Conservation (phyloP, 495 filamentous ascomycete species). For the Aspergillus asperescens region DNA sequence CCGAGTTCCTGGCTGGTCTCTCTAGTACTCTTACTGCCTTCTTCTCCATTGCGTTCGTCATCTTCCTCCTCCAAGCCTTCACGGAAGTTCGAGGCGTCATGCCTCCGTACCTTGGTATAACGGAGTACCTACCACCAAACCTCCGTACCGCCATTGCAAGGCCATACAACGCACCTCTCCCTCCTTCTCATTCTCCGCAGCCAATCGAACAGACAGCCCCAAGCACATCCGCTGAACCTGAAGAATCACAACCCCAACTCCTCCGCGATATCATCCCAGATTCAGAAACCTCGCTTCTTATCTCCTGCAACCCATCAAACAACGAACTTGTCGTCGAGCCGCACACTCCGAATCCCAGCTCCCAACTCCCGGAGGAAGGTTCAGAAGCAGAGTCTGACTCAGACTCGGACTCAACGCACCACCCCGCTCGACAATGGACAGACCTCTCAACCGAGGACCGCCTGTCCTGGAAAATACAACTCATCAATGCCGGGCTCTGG, state of each 20-base stretch:
- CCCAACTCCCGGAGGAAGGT: background rate
- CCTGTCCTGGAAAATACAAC: slow-evolving; percentile 59
- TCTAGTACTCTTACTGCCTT: slow-evolving; percentile 47
- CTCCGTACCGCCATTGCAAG: slow-evolving; percentile 26
- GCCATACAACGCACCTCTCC: slow-evolving; percentile 13
- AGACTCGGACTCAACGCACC: background rate
- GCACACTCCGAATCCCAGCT: background rate
- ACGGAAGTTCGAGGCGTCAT: slow-evolving; percentile 60
- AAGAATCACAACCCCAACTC: background rate
- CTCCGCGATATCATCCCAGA: slow-evolving; percentile 7
- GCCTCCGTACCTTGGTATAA: slow-evolving; percentile 52
- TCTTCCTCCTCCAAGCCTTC: slow-evolving; percentile 59
- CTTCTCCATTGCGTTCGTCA: slow-evolving; percentile 49
- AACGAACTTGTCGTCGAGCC: slow-evolving; percentile 10
- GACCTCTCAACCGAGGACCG: slow-evolving; percentile 55
- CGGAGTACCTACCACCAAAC: slow-evolving; percentile 37
- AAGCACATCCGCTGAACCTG: background rate
- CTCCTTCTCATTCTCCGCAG: background rate
- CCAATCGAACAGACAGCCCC: background rate
- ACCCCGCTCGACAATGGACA: slow-evolving; percentile 55
- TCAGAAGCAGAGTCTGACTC: background rate
- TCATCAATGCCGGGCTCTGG: slow-evolving; percentile 70
- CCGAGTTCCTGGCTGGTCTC: slow-evolving; percentile 43
- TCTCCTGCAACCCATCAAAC: slow-evolving; percentile 6
- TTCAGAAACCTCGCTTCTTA: slow-evolving; percentile 5